Base-by-base conservation (phyloP, 768 basidiomycete species). In the Strobilomyces dryophilus region DNA sequence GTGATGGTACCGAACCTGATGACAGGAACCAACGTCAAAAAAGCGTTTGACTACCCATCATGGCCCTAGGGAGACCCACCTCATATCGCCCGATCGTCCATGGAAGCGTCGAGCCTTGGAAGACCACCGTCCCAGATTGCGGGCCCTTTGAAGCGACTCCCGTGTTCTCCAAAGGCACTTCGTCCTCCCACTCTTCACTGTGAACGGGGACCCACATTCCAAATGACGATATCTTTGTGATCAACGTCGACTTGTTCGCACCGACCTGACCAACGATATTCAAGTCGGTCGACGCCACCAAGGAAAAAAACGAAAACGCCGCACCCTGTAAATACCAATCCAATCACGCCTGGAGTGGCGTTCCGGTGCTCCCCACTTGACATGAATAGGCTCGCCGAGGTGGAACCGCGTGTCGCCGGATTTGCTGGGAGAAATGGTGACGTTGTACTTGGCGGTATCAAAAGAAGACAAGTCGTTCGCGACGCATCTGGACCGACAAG, bases 181-280 rank as follows among this genome's bases (percentile, higher is more conserved):
- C 87, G 1, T 93, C 95, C 53, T 95, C 88, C 90, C 92, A 98
- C 66, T 95, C 95, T 57, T 93, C 87, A 52, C 84, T 81, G 59
- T 92, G 85, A 24, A 98, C 87, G 34, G 94, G 94, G 29, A 88
- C 77, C 97, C 97, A 99, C 78, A 88, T 84, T 29, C 95, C 95
- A 62, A 88, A 72, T 2, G 90, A 91, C 5, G 89, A 84, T 5
- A 87, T 87, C 53, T 84, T 83, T 8, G 97, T 99, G 40, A 98
- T 83, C 18, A 86, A 74, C 10, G 75, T 82, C 14, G 86, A 90
- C 63, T 85, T 84, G 69, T 95, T 97, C 0, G 93, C 93, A 29
- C 91, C 94, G 47, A 95, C 78, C 89, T 90, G 61, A 49, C 45
- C 34, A 46, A 20, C 10, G 37, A 18, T 31, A n/a, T 31, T 12